phyloP scores from a whole-genome alignment of 2,329 filamentous ascomycete species.

The Ceratocystiopsis minuta region DNA sequence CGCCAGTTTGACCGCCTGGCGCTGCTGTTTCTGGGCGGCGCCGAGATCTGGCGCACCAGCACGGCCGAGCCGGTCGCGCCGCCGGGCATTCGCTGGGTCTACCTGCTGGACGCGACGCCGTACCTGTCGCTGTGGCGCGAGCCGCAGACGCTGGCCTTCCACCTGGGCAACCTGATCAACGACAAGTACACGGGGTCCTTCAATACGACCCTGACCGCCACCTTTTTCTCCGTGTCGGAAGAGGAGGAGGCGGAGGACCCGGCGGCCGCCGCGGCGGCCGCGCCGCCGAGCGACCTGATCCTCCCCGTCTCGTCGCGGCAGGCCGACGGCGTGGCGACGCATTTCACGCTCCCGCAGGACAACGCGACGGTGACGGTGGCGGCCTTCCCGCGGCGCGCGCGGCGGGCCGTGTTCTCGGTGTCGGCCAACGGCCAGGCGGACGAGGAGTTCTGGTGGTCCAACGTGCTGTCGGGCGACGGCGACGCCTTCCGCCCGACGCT shows the following conservation, averaged over 20 bases:
- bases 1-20: conserved; percentile 62
- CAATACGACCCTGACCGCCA: conserved; percentile 57
- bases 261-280: conserved; percentile 11
- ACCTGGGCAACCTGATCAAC: conserved; percentile 57
- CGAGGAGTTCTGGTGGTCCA: conserved; percentile 79
- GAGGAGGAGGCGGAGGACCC: conserved; percentile 19
- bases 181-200: conserved; percentile 54
- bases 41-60: conserved; percentile 67
- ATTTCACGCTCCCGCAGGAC: conserved; percentile 47
- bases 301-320: conserved; percentile 45
- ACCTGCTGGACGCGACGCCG: conserved; percentile 61
- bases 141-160: conserved; percentile 61
- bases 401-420: conserved; percentile 56
- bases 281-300: conserved; percentile 42
- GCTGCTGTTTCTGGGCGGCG: conserved; percentile 57
- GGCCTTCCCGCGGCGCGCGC: conserved; percentile 44
- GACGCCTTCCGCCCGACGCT: conserved; percentile 38
- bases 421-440: conserved; percentile 56
- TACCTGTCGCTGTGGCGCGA: conserved; percentile 51
- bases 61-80: conserved; percentile 55
- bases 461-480: conserved; percentile 46
- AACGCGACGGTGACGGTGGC: conserved; percentile 37
- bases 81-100: conserved; percentile 56
- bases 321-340: conserved; percentile 36
- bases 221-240: conserved; percentile 38